These are phyloP conservation scores for Ligustrum vulgare DNA, from an alignment of 257 asterid genomes.

Conservation along the genomic window DNA sequence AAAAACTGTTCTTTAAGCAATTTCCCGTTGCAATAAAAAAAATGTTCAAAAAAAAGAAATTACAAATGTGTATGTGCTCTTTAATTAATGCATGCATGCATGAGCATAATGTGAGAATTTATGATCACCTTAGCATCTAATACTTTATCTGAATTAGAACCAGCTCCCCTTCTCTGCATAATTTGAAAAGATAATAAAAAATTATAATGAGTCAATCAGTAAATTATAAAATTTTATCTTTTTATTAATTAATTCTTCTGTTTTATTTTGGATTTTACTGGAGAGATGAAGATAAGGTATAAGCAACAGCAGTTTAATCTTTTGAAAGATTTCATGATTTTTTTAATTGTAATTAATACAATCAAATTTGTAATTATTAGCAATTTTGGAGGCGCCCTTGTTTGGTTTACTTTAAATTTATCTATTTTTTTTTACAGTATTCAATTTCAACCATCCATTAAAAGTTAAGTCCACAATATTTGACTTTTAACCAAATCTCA, in stretches of 20 bases:
- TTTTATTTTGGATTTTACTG: not conserved
- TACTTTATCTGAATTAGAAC: slow-evolving; percentile 64
- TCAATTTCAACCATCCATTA: too few species aligned
- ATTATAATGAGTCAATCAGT: not conserved
- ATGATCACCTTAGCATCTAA: slow-evolving; percentile 79
- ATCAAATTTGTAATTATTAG: slow-evolving; percentile 30
- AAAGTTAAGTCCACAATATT: too few species aligned
- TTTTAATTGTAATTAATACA: slow-evolving; percentile 27
- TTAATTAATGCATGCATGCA: slow-evolving; percentile 27
- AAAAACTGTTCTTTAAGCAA: not conserved
- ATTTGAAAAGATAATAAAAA: slow-evolving; percentile 21
- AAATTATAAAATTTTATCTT: slow-evolving; percentile 7
- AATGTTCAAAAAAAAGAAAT: not conserved
- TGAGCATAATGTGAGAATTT: slow-evolving; percentile 16
- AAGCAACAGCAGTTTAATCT: slow-evolving; percentile 36
- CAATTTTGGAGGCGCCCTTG: slow-evolving; percentile 33
- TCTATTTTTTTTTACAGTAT: too few species aligned
- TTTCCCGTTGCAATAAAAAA: not conserved
- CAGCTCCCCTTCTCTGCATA: slow-evolving; percentile 74
- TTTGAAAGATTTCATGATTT: slow-evolving; percentile 28
- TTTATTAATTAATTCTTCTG: not conserved
- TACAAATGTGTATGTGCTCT: not conserved
- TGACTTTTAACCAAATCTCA: too few species aligned
- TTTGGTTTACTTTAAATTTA: too few species aligned
- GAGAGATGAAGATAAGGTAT: slow-evolving; percentile 36